Conservation (phyloP, 2,329 filamentous ascomycete genomes). For the Sporothrix mexicana region DNA sequence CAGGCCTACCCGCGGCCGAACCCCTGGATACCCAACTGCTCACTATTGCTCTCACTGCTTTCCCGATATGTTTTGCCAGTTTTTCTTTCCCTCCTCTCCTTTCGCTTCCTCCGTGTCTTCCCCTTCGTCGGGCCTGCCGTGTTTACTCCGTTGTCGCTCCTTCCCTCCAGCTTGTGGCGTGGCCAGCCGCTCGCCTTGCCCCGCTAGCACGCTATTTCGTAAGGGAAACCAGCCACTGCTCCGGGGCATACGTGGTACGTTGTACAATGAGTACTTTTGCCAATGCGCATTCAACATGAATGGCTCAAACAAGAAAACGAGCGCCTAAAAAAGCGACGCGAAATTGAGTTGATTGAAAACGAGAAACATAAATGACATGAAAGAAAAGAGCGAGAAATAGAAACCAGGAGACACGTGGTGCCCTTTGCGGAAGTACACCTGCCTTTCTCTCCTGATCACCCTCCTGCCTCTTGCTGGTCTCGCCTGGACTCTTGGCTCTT, state of each 20-base stretch:
- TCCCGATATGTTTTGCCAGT: background rate
- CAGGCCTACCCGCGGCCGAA: background rate
- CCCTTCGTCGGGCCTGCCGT: constrained; percentile 17
- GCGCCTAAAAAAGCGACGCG: background rate
- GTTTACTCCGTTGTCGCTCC: constrained; percentile 15
- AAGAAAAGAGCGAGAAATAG: background rate
- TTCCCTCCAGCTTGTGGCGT: background rate
- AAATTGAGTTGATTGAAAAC: background rate
- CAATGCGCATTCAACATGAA: background rate
- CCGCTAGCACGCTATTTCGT: constrained; percentile 9
- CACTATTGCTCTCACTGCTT: background rate
- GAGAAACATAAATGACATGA: background rate
- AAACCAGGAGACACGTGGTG: background rate
- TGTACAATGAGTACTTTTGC: background rate
- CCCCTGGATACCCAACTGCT: background rate
- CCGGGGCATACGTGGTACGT: no score
- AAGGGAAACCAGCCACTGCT: background rate
- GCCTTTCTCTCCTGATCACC: constrained; percentile 5
- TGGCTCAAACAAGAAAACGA: background rate
- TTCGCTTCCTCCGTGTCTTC: background rate
- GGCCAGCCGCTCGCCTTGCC: constrained; percentile 16
- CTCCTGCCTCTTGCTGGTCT: background rate
- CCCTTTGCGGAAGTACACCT: constrained; percentile 7
- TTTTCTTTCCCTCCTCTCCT: no score
- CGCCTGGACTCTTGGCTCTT: background rate